Evolutionary conservation across 2,329 filamentous ascomycete genomes (phyloP).

Genomic region (Xylaria sp.): DNA sequence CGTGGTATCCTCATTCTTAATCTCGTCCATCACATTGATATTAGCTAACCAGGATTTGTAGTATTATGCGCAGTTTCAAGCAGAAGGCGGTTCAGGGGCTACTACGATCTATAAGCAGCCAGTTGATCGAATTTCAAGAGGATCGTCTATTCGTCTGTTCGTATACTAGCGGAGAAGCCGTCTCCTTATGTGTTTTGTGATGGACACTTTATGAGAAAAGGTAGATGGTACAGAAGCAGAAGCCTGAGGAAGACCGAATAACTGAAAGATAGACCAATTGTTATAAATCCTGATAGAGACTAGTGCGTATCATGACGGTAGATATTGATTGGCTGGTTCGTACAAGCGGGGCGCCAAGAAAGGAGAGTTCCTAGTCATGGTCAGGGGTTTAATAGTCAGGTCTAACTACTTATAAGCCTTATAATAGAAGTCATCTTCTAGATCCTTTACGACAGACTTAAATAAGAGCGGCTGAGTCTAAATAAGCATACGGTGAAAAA

Average conservation of each 20-base stretch:
- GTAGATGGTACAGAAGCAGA: neutral
- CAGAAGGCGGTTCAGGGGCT: slow-evolving; percentile 2
- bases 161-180: slow-evolving; percentile 5
- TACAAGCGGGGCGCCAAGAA: slow-evolving; percentile 39
- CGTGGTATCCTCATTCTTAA: slow-evolving; percentile 35
- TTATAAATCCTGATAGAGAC: slow-evolving; percentile 1
- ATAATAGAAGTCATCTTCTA: neutral
- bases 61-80: slow-evolving; percentile 9
- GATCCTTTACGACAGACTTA: neutral
- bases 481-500: neutral
- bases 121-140: slow-evolving; percentile 12
- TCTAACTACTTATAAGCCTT: neutral
- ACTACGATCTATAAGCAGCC: slow-evolving; percentile 4
- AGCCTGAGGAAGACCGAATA: neutral
- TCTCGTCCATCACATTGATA: slow-evolving; percentile 24
- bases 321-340: slow-evolving; percentile 43
- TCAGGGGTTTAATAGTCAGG: neutral
- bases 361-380: slow-evolving; percentile 1
- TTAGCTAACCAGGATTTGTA: slow-evolving; percentile 8
- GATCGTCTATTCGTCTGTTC: slow-evolving; percentile 27
- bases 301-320: neutral
- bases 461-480: neutral
- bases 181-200: neutral
- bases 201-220: slow-evolving; percentile 9
- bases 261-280: slow-evolving; percentile 10